Conservation (phyloP, 495 filamentous ascomycete genomes). For the Monascus purpureus region DNA sequence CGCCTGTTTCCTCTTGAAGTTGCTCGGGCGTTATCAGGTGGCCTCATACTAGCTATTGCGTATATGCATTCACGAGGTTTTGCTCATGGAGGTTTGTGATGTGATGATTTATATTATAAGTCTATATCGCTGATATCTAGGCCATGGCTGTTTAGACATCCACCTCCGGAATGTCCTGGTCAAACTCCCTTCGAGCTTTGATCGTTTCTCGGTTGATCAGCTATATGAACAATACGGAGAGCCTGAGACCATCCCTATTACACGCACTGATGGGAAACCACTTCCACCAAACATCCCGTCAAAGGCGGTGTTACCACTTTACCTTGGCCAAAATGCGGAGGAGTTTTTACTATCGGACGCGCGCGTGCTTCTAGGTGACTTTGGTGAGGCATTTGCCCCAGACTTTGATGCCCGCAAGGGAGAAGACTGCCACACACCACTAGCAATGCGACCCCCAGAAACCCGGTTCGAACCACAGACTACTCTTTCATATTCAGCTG, state of each 20-base stretch:
- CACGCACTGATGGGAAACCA: conserved; percentile 6
- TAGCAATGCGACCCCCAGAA: conserved; percentile 17
- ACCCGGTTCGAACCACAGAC: conserved; percentile 13
- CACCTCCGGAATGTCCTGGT: conserved; percentile 24
- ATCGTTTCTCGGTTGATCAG: conserved; percentile 7
- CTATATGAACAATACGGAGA: conserved; percentile 7
- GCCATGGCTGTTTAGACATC: conserved; percentile 11
- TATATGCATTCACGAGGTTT: conserved; percentile 22
- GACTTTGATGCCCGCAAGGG: conserved; percentile 9
- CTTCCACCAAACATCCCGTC: conserved; percentile 11
- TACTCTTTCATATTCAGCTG: conserved; percentile 15
- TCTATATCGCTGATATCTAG: background rate
- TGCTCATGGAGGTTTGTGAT: conserved; percentile 17
- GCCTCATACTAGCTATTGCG: conserved; percentile 12
- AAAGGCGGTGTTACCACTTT: conserved; percentile 15
- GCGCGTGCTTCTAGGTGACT: conserved; percentile 15
- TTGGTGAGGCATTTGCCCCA: conserved; percentile 21
- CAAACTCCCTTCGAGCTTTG: conserved; percentile 19
- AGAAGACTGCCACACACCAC: conserved; percentile 18
- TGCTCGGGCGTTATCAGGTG: conserved; percentile 13
- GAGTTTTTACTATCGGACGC: conserved; percentile 14
- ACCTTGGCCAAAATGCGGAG: conserved; percentile 16
- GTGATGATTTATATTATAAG: background rate
- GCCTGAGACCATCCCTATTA: conserved; percentile 8
- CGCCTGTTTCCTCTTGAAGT: conserved; percentile 17